Evolutionary conservation across 179 eudicot species (phyloP).

Genomic region (Amaranthus tricolor): DNA sequence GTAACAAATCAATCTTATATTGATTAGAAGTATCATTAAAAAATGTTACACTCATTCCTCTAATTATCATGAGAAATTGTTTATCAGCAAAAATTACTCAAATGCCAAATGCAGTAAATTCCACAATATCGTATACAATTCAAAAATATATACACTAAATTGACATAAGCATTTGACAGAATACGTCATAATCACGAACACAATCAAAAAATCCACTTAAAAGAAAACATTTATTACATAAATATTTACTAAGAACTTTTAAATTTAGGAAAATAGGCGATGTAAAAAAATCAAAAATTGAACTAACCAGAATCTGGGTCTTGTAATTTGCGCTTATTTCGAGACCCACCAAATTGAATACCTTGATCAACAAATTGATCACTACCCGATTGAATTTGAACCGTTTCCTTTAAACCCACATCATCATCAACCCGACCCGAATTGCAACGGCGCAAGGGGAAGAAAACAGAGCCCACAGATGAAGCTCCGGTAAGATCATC

Average conservation of each 20-base stretch:
- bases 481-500: conserved; percentile 32
- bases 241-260: no score
- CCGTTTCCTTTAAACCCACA: conserved; percentile 22
- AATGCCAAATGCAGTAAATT: no score
- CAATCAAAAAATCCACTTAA: background rate
- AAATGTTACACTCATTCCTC: no score
- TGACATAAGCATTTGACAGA: no score
- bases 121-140: no score
- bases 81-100: no score
- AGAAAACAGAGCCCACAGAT: conserved; percentile 67
- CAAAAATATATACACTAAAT: no score
- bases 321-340: conserved; percentile 24
- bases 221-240: no score
- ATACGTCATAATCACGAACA: no score
- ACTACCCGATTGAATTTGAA: conserved; percentile 18
- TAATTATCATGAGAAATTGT: no score
- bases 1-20: no score
- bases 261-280: background rate
- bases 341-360: conserved; percentile 24
- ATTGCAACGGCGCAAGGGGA: conserved; percentile 51
- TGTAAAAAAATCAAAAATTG: background rate
- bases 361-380: conserved; percentile 26
- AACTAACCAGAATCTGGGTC: conserved; percentile 27
- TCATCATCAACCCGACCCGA: conserved; percentile 15
- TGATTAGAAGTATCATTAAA: no score